Evolutionary conservation across 208 protist genomes (phyloP).

Genomic region (Acanthamoeba quina): DNA sequence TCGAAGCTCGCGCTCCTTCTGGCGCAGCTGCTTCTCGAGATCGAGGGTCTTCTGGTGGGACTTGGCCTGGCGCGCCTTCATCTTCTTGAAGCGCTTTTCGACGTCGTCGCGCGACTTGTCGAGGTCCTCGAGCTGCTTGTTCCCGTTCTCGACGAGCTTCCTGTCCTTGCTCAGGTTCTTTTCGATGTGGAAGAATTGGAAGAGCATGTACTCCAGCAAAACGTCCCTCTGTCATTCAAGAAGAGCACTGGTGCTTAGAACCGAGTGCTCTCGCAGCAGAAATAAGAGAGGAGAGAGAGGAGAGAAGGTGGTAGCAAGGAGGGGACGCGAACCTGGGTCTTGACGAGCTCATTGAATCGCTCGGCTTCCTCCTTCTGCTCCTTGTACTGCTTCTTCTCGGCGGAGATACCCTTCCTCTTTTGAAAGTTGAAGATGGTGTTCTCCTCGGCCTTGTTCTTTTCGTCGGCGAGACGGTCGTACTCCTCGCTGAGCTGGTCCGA

Average conservation of each 20-base stretch:
- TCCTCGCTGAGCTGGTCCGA: slow-evolving; percentile 94
- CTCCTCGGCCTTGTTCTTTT: slow-evolving; percentile 88
- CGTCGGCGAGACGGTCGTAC: slow-evolving; percentile 90
- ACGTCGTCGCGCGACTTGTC: slow-evolving; percentile 42
- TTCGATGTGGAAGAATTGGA: slow-evolving; percentile 64
- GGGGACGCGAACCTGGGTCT: slow-evolving; percentile 28
- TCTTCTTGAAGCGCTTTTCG: slow-evolving; percentile 60
- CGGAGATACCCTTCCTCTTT: slow-evolving; percentile 92
- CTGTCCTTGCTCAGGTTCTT: slow-evolving; percentile 54
- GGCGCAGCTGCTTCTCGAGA: slow-evolving; percentile 32
- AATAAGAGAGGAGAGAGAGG: not conserved
- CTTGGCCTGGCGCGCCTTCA: slow-evolving; percentile 47
- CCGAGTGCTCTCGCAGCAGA: no score
- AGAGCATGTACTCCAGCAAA: slow-evolving; percentile 44
- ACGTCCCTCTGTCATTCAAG: not conserved
- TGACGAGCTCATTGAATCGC: slow-evolving; percentile 79
- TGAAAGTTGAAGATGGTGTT: slow-evolving; percentile 91
- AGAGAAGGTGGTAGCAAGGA: not conserved
- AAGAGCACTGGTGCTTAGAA: no score
- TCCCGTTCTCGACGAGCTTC: slow-evolving; percentile 44
- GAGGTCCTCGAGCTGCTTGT: not conserved
- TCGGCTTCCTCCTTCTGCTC: slow-evolving; percentile 97
- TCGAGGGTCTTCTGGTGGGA: slow-evolving; percentile 1
- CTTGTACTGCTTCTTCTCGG: slow-evolving; percentile 96
- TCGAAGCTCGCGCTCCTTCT: slow-evolving; percentile 17